Conservation (phyloP, 345 rosid species). For the Syzygium aqueum region DNA sequence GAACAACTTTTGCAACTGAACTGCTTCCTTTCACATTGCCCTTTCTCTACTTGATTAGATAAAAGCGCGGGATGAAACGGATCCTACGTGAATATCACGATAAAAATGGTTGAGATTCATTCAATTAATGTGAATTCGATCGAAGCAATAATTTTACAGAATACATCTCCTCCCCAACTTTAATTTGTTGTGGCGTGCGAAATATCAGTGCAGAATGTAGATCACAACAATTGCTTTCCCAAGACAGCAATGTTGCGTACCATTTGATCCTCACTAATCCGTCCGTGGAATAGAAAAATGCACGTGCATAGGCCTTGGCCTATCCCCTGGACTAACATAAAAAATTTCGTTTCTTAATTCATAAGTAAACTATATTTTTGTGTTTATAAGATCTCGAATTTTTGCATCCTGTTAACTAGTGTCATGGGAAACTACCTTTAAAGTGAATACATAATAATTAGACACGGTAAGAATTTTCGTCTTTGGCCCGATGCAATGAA, state of each 20-base stretch:
- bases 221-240: background rate
- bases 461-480: background rate
- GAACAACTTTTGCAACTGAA: background rate
- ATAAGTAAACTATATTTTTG: too few relatives aligned
- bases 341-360: rapidly evolving
- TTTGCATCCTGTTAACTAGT: background rate
- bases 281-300: background rate
- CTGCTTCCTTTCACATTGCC: background rate
- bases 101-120: background rate
- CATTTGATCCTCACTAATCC: background rate
- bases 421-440: background rate
- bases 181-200: background rate
- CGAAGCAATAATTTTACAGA: background rate
- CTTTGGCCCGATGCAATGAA: background rate
- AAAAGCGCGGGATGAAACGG: background rate
- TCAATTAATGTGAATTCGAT: background rate
- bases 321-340: background rate
- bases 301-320: background rate
- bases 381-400: too few relatives aligned
- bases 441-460: background rate
- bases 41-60: background rate
- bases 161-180: background rate
- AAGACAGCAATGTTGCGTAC: background rate
- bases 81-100: too few relatives aligned
- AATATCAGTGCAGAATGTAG: rapidly evolving